Percentiles rank a stretch among this genome's conserved stretches.
Conservation (phyloP, 257 asterid genomes). For the Misopates orontium region DNA sequence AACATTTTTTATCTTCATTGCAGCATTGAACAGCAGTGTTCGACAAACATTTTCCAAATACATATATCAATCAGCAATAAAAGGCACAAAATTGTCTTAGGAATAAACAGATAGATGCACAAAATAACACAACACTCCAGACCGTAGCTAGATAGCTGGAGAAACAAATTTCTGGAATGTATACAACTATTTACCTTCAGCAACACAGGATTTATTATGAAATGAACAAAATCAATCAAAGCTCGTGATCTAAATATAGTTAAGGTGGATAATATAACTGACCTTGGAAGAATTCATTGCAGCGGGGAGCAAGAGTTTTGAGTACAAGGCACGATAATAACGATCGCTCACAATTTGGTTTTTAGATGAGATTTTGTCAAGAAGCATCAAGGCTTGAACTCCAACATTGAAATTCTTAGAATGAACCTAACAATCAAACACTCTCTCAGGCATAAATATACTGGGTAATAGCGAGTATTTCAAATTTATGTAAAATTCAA, state of each 20-base stretch:
- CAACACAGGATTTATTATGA: slow-evolving; percentile 6
- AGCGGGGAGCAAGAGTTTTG: slow-evolving; percentile 88
- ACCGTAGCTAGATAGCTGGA: background rate
- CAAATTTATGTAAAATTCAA: slow-evolving; percentile 19
- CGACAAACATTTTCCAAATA: background rate
- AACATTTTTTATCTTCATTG: too few species aligned
- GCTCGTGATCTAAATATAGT: slow-evolving; percentile 18
- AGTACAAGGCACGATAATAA: slow-evolving; percentile 93
- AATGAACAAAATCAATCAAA: background rate
- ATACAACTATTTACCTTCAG: background rate
- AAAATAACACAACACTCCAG: background rate
- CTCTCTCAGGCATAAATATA: slow-evolving; percentile 23
- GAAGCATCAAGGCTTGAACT: slow-evolving; percentile 96
- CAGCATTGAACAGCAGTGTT: too few species aligned
- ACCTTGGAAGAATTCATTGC: slow-evolving; percentile 98
- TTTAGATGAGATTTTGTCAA: slow-evolving; percentile 87
- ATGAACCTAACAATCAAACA: slow-evolving; percentile 67
- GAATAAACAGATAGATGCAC: background rate
- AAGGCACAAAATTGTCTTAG: background rate
- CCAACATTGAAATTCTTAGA: slow-evolving; percentile 95
- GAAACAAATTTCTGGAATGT: background rate
- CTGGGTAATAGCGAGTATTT: background rate
- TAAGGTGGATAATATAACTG: slow-evolving; percentile 19
- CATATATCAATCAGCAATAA: background rate
- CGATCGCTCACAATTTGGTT: slow-evolving; percentile 93